A percentile compares a stretch with the other conserved stretches of the same genome.
These are phyloP conservation scores for Oligophagozyma castellii DNA, from an alignment of 1,139 yeast genomes.

Conservation along the genomic window DNA sequence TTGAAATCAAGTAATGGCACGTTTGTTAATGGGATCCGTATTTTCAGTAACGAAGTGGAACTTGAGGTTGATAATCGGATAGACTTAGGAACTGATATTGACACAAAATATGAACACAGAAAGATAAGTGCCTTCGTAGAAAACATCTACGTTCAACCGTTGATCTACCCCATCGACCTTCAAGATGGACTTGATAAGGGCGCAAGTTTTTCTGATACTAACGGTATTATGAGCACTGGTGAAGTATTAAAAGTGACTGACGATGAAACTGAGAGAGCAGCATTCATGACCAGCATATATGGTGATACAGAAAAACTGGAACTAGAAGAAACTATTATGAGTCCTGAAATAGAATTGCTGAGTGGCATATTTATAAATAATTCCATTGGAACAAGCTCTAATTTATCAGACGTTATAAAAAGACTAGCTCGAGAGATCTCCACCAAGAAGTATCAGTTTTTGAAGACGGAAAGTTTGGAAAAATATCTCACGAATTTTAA, in stretches of 20 bases:
- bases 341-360: slow-evolving; percentile 37
- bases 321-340: slow-evolving; percentile 44
- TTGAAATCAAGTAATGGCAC: slow-evolving; percentile 92
- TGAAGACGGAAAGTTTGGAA: slow-evolving; percentile 30
- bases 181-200: not conserved
- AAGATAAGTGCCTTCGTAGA: slow-evolving; percentile 73
- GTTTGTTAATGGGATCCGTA: slow-evolving; percentile 61
- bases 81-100: slow-evolving; percentile 83
- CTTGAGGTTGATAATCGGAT: slow-evolving; percentile 62
- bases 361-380: slow-evolving; percentile 51
- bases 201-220: not conserved
- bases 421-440: slow-evolving; percentile 32
- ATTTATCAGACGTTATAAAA: slow-evolving; percentile 34
- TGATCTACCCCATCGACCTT: slow-evolving; percentile 11
- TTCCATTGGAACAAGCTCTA: slow-evolving; percentile 39
- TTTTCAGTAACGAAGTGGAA: slow-evolving; percentile 42
- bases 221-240: not conserved
- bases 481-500: slow-evolving; percentile 18
- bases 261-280: slow-evolving; percentile 10
- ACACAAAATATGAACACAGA: slow-evolving; percentile 62
- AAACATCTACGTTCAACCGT: slow-evolving; percentile 45
- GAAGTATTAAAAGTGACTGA: slow-evolving; percentile 2
- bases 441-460: slow-evolving; percentile 29
- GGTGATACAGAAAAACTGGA: slow-evolving; percentile 56
- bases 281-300: slow-evolving; percentile 61